Conservation (phyloP, 2,329 filamentous ascomycete species). For the Pseudocercospora musae region DNA sequence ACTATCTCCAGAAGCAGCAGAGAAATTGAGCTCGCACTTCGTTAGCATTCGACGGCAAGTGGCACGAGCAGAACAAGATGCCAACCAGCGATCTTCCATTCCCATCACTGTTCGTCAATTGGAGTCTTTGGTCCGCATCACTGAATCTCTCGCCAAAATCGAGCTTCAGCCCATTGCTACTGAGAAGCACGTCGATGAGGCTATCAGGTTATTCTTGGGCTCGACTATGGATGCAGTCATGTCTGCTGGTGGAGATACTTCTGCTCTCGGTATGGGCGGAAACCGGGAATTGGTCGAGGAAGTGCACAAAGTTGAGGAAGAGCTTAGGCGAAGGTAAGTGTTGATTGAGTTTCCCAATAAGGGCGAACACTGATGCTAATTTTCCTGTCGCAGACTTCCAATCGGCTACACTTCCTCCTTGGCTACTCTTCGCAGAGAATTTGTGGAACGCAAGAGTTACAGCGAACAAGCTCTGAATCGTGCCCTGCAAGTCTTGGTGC, state of each 20-base stretch:
- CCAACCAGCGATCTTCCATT: constrained; percentile 86
- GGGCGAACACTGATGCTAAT: too few relatives aligned
- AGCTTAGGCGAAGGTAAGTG: constrained; percentile 78
- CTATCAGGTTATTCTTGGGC: constrained; percentile 92
- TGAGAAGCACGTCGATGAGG: constrained; percentile 92
- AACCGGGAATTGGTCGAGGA: constrained; percentile 90
- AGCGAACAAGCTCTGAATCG: constrained; percentile 81
- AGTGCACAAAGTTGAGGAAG: constrained; percentile 79
- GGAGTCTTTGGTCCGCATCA: constrained; percentile 95
- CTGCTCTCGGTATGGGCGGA: constrained; percentile 72
- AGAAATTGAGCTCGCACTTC: constrained; percentile 95
- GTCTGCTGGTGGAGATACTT: constrained; percentile 52
- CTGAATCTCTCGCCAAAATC: constrained; percentile 90
- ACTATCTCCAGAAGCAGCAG: constrained; percentile 83
- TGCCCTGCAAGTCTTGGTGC: constrained; percentile 79
- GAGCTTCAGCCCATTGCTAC: constrained; percentile 81
- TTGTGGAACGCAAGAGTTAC: constrained; percentile 88
- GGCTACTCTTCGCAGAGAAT: constrained; percentile 79
- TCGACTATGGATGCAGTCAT: constrained; percentile 93
- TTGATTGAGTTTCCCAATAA: too few relatives aligned
- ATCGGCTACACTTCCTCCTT: constrained; percentile 95
- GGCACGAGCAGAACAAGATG: constrained; percentile 82
- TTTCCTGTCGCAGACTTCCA: constrained; percentile 55
- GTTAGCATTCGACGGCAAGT: constrained; percentile 94
- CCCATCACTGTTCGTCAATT: constrained; percentile 97